Evolutionary conservation across 768 basidiomycete genomes (phyloP).

Genomic region (Mycena leptocephala): DNA sequence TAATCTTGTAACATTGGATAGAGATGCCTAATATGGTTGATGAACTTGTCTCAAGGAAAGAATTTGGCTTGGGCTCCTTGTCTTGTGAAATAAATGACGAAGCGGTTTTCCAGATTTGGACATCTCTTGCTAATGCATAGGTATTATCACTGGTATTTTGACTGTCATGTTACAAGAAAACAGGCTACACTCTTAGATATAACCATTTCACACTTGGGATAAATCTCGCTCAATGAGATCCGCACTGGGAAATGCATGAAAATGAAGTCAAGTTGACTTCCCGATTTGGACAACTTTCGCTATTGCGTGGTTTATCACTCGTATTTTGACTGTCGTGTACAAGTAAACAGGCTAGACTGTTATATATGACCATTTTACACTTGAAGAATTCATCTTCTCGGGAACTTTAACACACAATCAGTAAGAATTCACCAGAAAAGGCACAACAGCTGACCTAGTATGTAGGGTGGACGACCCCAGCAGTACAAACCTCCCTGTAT

Average conservation of each 20-base stretch:
- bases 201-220: neutral
- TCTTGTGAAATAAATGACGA: neutral
- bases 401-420: neutral
- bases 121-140: neutral
- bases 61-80: neutral
- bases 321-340: neutral
- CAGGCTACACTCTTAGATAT: neutral
- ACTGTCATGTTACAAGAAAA: neutral
- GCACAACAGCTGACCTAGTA: neutral
- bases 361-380: neutral
- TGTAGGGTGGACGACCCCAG: neutral
- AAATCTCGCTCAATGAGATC: neutral
- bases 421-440: neutral
- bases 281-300: neutral
- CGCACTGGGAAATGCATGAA: neutral
- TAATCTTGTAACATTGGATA: neutral
- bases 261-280: neutral
- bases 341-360: neutral
- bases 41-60: neutral
- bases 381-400: neutral
- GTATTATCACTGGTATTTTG: neutral
- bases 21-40: neutral
- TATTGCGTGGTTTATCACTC: neutral
- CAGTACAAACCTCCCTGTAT: conserved; percentile 1
- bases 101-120: neutral